Evolutionary conservation across 805 yeast genomes (phyloP).

Genomic region (Vanderwaltozyma verrucispora): DNA sequence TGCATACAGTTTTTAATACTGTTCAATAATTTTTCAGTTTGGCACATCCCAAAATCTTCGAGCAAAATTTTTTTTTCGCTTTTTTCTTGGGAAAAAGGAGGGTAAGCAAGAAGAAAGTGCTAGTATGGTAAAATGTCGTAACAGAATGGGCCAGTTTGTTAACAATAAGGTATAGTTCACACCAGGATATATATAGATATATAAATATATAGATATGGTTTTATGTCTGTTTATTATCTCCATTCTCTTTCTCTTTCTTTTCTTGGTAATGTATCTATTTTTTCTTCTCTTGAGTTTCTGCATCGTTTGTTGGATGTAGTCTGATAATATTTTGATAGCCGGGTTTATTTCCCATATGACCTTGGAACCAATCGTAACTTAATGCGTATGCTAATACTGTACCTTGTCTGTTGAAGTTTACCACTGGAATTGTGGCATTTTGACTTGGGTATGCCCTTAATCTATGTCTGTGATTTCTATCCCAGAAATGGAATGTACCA

Average conservation of each 20-base stretch:
- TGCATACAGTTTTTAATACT: too few species aligned
- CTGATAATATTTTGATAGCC: constrained; percentile 68
- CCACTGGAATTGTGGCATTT: constrained; percentile 58
- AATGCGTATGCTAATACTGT: constrained; percentile 81
- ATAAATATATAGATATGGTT: not conserved
- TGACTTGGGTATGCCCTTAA: constrained; percentile 68
- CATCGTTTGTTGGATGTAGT: constrained; percentile 77
- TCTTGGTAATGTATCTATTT: too few species aligned
- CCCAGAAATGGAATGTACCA: constrained; percentile 94
- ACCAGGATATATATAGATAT: too few species aligned
- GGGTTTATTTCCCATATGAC: constrained; percentile 65
- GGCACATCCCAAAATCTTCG: too few species aligned
- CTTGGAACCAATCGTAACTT: constrained; percentile 94
- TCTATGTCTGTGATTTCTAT: constrained; percentile 82
- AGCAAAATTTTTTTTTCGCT: too few species aligned
- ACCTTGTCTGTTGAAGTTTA: constrained; percentile 78
- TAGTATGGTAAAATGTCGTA: too few species aligned
- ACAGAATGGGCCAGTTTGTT: too few species aligned
- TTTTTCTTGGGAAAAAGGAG: too few species aligned
- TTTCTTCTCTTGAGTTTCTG: constrained; percentile 56
- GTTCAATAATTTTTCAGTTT: too few species aligned
- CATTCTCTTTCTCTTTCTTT: not conserved
- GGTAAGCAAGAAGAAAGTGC: too few species aligned
- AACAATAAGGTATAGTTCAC: too few species aligned
- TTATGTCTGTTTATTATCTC: not conserved